Percentiles rank a stretch among this genome's conserved stretches.
Evolutionary conservation across 495 filamentous ascomycete genomes (phyloP).

Genomic region (Lindgomyces ingoldianus): DNA sequence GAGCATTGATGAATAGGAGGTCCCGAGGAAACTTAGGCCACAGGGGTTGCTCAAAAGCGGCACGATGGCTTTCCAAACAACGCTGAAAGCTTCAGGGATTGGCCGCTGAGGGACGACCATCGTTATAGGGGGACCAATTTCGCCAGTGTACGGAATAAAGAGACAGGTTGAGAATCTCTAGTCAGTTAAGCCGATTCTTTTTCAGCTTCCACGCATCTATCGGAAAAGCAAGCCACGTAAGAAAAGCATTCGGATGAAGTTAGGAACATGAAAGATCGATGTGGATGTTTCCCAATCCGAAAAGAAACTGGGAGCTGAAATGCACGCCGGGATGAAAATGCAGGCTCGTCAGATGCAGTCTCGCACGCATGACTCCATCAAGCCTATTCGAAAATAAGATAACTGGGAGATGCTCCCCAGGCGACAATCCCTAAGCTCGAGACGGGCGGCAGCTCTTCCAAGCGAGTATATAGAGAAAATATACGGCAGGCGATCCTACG

Average conservation of each 20-base stretch:
- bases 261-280: not conserved
- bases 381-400: not conserved
- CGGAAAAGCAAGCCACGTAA: not conserved
- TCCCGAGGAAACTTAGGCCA: not conserved
- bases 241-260: no score
- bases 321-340: not conserved
- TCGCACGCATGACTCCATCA: not conserved
- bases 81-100: not conserved
- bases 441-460: not conserved
- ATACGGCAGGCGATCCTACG: not conserved
- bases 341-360: not conserved
- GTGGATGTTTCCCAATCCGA: not conserved
- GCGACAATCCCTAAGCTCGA: not conserved
- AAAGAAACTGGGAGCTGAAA: not conserved
- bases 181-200: not conserved
- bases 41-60: not conserved
- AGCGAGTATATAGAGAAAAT: not conserved
- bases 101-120: not conserved
- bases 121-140: not conserved
- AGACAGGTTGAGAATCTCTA: not conserved
- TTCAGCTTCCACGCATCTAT: slow-evolving; percentile 9
- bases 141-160: not conserved
- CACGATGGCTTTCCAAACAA: not conserved
- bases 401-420: not conserved
- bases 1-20: not conserved